phyloP scores from a whole-genome alignment of 2,329 filamentous ascomycete genomes.

The Arthrobotrys megalospora region DNA sequence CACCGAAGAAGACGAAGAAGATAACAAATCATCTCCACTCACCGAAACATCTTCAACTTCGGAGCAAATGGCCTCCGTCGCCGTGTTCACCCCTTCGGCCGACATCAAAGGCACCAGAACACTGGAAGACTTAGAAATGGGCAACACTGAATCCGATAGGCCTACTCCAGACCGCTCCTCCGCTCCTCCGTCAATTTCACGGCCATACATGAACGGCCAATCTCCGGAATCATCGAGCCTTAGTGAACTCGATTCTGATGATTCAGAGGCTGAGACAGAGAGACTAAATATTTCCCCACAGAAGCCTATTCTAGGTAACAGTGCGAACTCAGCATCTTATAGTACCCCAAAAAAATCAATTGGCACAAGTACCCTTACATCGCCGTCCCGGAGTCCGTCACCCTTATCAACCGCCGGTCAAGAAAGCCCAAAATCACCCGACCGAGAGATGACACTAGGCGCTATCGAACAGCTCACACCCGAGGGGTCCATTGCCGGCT shows the following conservation, averaged over 20 bases:
- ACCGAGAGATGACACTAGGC: constrained; percentile 58
- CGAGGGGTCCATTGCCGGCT: constrained; percentile 48
- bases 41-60: constrained; percentile 57
- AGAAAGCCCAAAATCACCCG: constrained; percentile 58
- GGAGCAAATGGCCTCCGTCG: constrained; percentile 58
- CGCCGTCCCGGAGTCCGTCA: constrained; percentile 54
- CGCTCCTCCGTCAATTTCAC: constrained; percentile 70
- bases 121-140: constrained; percentile 61
- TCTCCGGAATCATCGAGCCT: constrained; percentile 66
- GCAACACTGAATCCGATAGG: constrained; percentile 62
- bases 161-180: constrained; percentile 60
- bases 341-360: constrained; percentile 60
- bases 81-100: constrained; percentile 57
- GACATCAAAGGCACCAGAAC: constrained; percentile 61
- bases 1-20: constrained; percentile 60
- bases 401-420: constrained; percentile 52
- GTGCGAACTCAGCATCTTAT: constrained; percentile 68
- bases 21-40: constrained; percentile 56
- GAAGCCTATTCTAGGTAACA: constrained; percentile 73
- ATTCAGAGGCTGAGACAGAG: constrained; percentile 77
- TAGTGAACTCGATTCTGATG: constrained; percentile 70
- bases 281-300: constrained; percentile 90
- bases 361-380: constrained; percentile 59
- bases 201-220: constrained; percentile 65
- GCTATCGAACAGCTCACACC: constrained; percentile 58